Conservation (phyloP, 2,329 filamentous ascomycete genomes). For the Sarocladiaceae sp. region DNA sequence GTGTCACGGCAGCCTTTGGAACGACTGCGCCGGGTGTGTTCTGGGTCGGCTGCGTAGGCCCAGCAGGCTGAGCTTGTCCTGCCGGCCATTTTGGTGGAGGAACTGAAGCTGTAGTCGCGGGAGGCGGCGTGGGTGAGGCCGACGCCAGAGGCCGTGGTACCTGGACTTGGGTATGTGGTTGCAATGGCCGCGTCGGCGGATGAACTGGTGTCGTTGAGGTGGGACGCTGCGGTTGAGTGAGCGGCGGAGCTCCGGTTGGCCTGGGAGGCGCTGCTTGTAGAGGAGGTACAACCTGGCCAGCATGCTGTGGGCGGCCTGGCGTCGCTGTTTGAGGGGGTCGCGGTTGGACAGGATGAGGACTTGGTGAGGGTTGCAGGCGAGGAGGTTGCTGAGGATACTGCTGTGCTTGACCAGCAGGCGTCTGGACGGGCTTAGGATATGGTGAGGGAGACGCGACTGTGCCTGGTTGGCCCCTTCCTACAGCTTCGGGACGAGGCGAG, state of each 20-base stretch:
- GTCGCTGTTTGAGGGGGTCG: constrained; percentile 21
- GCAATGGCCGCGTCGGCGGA: constrained; percentile 28
- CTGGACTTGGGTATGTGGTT: constrained; percentile 21
- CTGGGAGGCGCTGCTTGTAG: constrained; percentile 29
- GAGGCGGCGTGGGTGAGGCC: constrained; percentile 23
- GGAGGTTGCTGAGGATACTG: constrained; percentile 15
- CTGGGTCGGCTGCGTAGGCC: constrained; percentile 16
- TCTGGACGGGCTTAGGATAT: constrained; percentile 19
- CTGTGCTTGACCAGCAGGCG: constrained; percentile 15
- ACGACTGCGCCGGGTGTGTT: constrained; percentile 20
- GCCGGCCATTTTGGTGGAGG: constrained; percentile 32
- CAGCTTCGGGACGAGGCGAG: constrained; percentile 28
- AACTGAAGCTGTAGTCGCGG: constrained; percentile 18
- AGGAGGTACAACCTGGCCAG: constrained; percentile 30
- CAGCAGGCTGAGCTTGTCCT: constrained; percentile 3
- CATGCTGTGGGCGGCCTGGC: constrained; percentile 29
- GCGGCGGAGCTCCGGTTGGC: constrained; percentile 16
- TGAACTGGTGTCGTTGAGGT: constrained; percentile 28
- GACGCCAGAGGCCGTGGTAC: constrained; percentile 27
- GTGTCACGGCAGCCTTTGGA: constrained; percentile 16
- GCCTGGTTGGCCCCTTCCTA: constrained; percentile 24
- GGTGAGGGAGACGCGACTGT: constrained; percentile 14
- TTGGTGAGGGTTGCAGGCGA: constrained; percentile 14
- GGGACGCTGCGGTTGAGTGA: constrained; percentile 21
- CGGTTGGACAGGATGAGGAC: constrained; percentile 18